Evolutionary conservation across 495 filamentous ascomycete genomes (phyloP), one percentile per base, ranked within the genome.

Genomic region (Penicillium samsonianum): DNA sequence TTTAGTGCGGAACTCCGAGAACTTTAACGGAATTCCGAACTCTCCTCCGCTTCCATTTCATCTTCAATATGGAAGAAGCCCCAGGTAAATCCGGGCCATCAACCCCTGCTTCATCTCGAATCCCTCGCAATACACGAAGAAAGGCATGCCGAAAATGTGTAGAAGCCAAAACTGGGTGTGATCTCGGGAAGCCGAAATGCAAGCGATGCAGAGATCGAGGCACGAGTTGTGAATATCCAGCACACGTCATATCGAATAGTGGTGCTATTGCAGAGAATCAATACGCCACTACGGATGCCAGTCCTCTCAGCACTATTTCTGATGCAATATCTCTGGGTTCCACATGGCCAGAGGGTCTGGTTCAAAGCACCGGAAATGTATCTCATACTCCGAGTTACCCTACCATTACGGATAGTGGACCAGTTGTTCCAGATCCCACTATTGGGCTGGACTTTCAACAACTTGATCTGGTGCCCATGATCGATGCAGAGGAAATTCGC

Each of bases 91-190:
- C 30, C 0, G 26, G 8, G 8, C 25, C n/a, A 17, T 12, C n/a
- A 22, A 35, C 4, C 30, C 30, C 28, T 1, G 5, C 17, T 5
- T 31, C 14, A 6, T 25, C 47, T 37, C 19, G 19, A 16, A 3
- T 14, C 7, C 19, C 17, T 16, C 16, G 46, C n/a, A 50, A 19
- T 20, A n/a, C 47, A 1, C 19, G 35, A 25, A 68, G 73, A 53
- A 78, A 75, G 53, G 61, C 72, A 16, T 80, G 75, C 54, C 62
- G 62, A 28, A 65, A 54, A 33, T 80, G 77, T 58, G 68, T 67
- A 9, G 60, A 16, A 20, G 67, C 72, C 19, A 80, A 77, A 58
- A 62, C 70, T 17, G 65, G 67, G 38, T 80, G 77, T 47, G 63
- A 69, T 48, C 61, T 75, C 8, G 57, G 65, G 28, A 66, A 63